Evolutionary conservation across 139 green algal genomes (phyloP).

Genomic region (Raphidocelis subcapitata): DNA sequence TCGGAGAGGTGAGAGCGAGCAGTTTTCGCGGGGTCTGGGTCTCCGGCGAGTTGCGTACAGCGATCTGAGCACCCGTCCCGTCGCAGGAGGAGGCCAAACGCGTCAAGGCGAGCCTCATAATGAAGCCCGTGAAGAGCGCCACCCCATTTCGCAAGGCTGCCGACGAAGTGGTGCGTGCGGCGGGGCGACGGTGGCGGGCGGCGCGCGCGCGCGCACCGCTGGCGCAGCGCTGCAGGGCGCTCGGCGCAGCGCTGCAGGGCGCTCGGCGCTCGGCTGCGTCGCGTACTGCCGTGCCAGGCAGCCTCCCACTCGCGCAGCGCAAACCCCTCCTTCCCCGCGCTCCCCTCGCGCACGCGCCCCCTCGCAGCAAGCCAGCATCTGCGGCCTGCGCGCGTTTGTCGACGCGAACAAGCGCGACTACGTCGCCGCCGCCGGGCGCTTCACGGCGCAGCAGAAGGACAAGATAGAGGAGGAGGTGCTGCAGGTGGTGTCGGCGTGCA

Average conservation of each 20-base stretch:
- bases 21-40: too few species aligned
- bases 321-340: not conserved
- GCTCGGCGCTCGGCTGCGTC: too few species aligned
- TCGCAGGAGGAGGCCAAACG: conserved; percentile 7
- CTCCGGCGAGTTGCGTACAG: too few species aligned
- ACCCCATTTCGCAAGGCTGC: conserved; percentile 19
- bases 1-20: too few species aligned
- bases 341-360: not conserved
- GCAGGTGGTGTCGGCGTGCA: conserved; percentile 36
- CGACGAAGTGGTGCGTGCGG: conserved; percentile 16
- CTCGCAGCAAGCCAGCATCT: conserved; percentile 45
- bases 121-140: not conserved
- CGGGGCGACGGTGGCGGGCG: not conserved
- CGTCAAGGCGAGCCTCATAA: not conserved
- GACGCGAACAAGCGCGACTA: conserved; percentile 46
- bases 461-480: conserved; percentile 58
- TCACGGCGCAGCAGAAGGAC: conserved; percentile 46
- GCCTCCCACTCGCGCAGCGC: too few species aligned
- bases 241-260: too few species aligned
- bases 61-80: too few species aligned
- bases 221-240: not conserved
- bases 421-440: conserved; percentile 36
- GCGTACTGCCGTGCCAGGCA: not conserved
- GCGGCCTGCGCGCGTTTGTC: conserved; percentile 35
- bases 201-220: not conserved